Percentiles rank a stretch among this genome's conserved stretches.
These are phyloP conservation scores for Leersia perrieri DNA, from an alignment of 176 grass and related monocot species.

Conservation along the genomic window DNA sequence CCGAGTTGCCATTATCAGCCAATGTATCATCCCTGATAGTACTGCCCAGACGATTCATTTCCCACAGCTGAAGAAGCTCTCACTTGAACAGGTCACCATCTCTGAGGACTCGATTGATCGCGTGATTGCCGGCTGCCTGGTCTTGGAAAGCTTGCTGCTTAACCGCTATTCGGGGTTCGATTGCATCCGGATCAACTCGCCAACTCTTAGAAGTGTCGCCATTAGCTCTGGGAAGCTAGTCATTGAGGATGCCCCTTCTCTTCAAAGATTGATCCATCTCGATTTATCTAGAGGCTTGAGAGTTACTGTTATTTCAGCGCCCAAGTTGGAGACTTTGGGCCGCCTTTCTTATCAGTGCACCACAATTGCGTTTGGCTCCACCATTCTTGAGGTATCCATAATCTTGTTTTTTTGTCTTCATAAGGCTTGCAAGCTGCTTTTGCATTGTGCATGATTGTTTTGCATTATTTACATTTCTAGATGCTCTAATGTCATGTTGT, in stretches of 20 bases:
- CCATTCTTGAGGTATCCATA: neutral
- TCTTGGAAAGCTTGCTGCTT: conserved; percentile 3
- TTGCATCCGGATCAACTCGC: neutral
- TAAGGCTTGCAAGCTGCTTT: neutral
- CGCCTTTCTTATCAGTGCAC: neutral
- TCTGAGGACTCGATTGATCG: neutral
- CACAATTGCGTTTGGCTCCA: neutral
- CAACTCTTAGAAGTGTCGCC: neutral
- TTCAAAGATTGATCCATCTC: conserved; percentile 2
- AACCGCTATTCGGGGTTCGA: neutral
- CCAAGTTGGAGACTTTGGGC: conserved; percentile 4
- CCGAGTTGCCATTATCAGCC: neutral
- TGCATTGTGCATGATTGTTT: neutral
- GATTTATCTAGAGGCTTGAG: neutral
- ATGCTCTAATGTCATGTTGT: neutral
- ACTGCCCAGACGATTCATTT: neutral
- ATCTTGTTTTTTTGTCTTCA: neutral
- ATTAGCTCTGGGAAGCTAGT: neutral
- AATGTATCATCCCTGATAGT: neutral
- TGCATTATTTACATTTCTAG: neutral
- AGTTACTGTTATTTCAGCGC: neutral
- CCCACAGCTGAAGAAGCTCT: conserved; percentile 10
- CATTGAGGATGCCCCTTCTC: conserved; percentile 1
- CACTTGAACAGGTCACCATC: neutral
- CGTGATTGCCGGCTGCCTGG: neutral